Conservation (phyloP, 139 green algal species). For the Raphidocelis subcapitata region DNA sequence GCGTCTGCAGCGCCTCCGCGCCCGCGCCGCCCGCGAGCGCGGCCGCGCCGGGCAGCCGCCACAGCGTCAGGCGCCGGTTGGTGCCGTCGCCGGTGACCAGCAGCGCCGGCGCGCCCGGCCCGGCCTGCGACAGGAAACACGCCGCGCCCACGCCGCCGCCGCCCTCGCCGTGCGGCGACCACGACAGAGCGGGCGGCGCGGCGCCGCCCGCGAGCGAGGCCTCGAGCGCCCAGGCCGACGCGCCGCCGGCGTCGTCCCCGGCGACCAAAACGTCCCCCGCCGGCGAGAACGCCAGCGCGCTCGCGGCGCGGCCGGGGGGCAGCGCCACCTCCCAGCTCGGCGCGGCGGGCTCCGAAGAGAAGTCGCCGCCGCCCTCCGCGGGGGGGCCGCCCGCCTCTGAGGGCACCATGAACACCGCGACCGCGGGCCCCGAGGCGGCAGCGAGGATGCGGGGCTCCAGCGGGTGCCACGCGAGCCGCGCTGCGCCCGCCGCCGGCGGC, state of each 20-base stretch:
- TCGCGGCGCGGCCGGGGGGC: slow-evolving; percentile 18
- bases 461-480: slow-evolving; percentile 50
- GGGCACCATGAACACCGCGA: slow-evolving; percentile 43
- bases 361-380: not conserved
- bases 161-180: slow-evolving; percentile 6
- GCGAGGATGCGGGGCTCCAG: slow-evolving; percentile 44
- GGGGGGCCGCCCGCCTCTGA: not conserved
- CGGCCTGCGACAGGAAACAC: not conserved
- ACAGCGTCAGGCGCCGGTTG: slow-evolving; percentile 52
- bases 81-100: slow-evolving; percentile 45
- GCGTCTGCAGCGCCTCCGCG: slow-evolving; percentile 13
- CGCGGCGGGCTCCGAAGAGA: not conserved
- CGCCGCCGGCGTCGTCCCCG: slow-evolving; percentile 31
- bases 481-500: not conserved
- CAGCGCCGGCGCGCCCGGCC: not conserved
- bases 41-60: slow-evolving; percentile 24
- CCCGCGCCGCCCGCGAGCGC: not conserved
- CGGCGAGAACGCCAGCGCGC: slow-evolving; percentile 43
- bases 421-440: slow-evolving; percentile 24
- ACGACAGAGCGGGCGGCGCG: slow-evolving; percentile 2
- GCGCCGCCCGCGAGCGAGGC: not conserved
- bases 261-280: slow-evolving; percentile 53
- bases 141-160: no score
- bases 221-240: slow-evolving; percentile 49
- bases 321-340: not conserved